Evolutionary conservation across 257 asterid genomes (phyloP), one percentile per base, ranked within the genome.

Genomic region (Echium plantagineum): DNA sequence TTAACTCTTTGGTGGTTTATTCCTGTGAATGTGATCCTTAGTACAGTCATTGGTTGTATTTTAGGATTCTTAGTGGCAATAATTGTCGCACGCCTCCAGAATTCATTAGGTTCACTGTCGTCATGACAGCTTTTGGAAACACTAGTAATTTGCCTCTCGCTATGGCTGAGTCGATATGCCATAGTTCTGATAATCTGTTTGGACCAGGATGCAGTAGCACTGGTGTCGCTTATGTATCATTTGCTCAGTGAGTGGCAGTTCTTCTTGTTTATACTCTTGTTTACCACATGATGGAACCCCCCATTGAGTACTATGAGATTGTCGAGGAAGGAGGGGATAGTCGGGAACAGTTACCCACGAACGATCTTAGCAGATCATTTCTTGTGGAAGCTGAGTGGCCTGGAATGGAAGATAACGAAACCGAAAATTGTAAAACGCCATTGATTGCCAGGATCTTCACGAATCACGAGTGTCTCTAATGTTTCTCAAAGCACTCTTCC

Each of bases 251-350:
- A 94, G 88, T 91, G 0, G 87, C 98, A 0, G 96, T 76, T 61
- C 87, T 91, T 66, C 94, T 91, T 15, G 94, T 91, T 55, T 91
- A 79, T 52, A 89, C 98, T 19, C 94, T 91, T 49, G 98, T 88
- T 59, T 91, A 91, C 78, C 98, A 88, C 74, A 91, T 91, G 97
- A 91, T 91, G 98, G 98, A 91, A 74, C 98, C 98, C 19, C 98
- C 98, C 0, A 20, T 88, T 66, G 95, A 81, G 64, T 62, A 78
- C 47, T 80, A 75, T 1, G 94, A 82, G 46, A 77, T 71, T 42
- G 70, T 77, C 16, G 90, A 81, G 21, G 93, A 74, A 6, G 74
- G 57, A 19, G 78, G 65, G 5, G 94, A 87, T 70, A 78, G 80
- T 72, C 87, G 76, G 10, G 95, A 83, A 60, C 75, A 75, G 5